A percentile compares a stretch with the other conserved stretches of the same genome.
Evolutionary conservation across 306 rosid genomes (phyloP).

Genomic region (Morella rubra): DNA sequence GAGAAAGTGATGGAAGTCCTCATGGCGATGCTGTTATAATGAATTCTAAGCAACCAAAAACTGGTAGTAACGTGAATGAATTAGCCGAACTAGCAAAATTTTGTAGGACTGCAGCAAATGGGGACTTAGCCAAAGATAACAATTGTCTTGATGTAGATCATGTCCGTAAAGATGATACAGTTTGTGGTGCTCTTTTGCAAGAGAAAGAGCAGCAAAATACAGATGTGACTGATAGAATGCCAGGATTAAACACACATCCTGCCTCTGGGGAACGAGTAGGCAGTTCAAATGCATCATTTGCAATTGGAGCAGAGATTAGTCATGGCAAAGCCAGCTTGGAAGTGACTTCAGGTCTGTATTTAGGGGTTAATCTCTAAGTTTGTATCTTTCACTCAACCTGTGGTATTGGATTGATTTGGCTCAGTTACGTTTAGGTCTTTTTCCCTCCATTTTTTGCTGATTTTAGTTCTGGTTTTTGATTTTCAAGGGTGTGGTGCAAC

Average conservation of each 20-base stretch:
- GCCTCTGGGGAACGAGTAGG: slow-evolving; percentile 48
- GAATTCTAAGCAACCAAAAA: slow-evolving; percentile 49
- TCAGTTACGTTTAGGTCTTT: slow-evolving; percentile 14
- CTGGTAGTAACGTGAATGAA: slow-evolving; percentile 51
- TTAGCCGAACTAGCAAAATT: slow-evolving; percentile 46
- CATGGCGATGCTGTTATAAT: slow-evolving; percentile 41
- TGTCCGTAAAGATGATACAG: slow-evolving; percentile 43
- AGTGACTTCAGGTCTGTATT: slow-evolving; percentile 58
- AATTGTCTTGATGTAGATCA: slow-evolving; percentile 42
- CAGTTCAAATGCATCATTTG: slow-evolving; percentile 37
- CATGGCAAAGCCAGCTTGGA: slow-evolving; percentile 53
- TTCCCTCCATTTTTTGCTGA: slow-evolving; percentile 9
- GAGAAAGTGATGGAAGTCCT: slow-evolving; percentile 54
- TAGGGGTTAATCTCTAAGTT: slow-evolving; percentile 5
- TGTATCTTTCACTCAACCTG: slow-evolving; percentile 5
- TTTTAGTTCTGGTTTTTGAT: slow-evolving; percentile 15
- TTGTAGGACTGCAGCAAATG: slow-evolving; percentile 43
- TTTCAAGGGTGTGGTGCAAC: slow-evolving; percentile 51
- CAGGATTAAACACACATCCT: slow-evolving; percentile 45
- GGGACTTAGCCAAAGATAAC: slow-evolving; percentile 54
- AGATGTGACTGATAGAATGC: slow-evolving; percentile 47
- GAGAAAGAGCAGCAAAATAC: slow-evolving; percentile 55
- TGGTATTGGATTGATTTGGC: slow-evolving; percentile 15
- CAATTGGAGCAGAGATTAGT: slow-evolving; percentile 51
- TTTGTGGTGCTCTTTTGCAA: slow-evolving; percentile 21